Evolutionary conservation across 1,284 basidiomycete species (phyloP).

Genomic region (Chalciporus piperatoides): DNA sequence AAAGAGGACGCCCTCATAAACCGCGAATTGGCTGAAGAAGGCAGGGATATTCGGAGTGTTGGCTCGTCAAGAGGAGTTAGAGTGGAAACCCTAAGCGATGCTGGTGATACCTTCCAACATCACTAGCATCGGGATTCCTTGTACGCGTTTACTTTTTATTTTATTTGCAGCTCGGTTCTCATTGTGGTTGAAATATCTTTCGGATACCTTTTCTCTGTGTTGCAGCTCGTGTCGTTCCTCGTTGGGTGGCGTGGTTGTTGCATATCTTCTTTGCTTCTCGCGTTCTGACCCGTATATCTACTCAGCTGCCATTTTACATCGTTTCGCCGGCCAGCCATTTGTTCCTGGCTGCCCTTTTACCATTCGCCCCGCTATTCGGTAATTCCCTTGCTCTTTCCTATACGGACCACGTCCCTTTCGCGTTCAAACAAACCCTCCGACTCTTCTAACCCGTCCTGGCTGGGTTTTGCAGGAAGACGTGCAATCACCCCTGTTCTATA

Average conservation of each 20-base stretch:
- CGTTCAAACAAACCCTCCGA: slow-evolving; percentile 16
- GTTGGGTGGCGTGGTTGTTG: slow-evolving; percentile 31
- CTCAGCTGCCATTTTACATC: slow-evolving; percentile 28
- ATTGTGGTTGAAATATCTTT: slow-evolving; percentile 31
- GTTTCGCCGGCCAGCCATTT: slow-evolving; percentile 21
- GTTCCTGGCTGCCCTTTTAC: slow-evolving; percentile 28
- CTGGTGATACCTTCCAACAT: slow-evolving; percentile 51
- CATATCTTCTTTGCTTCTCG: slow-evolving; percentile 28
- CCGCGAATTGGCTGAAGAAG: slow-evolving; percentile 76
- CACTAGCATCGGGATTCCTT: slow-evolving; percentile 36
- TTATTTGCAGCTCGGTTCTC: slow-evolving; percentile 32
- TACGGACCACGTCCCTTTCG: slow-evolving; percentile 20
- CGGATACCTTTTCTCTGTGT: slow-evolving; percentile 33
- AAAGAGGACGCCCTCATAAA: slow-evolving; percentile 51
- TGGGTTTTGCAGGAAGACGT: slow-evolving; percentile 22
- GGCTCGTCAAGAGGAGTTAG: slow-evolving; percentile 70
- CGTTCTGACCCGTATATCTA: slow-evolving; percentile 29
- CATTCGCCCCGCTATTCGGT: slow-evolving; percentile 29
- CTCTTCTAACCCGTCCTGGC: slow-evolving; percentile 18
- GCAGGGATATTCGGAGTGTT: slow-evolving; percentile 76
- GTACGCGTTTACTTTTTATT: slow-evolving; percentile 33
- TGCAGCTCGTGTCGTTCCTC: slow-evolving; percentile 29
- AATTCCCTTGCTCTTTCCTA: slow-evolving; percentile 28
- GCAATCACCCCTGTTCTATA: slow-evolving; percentile 18
- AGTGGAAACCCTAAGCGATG: slow-evolving; percentile 66